Evolutionary conservation across 2,329 filamentous ascomycete species (phyloP), one percentile per base, ranked within the genome.

Genomic region (Macrophomina tecta): DNA sequence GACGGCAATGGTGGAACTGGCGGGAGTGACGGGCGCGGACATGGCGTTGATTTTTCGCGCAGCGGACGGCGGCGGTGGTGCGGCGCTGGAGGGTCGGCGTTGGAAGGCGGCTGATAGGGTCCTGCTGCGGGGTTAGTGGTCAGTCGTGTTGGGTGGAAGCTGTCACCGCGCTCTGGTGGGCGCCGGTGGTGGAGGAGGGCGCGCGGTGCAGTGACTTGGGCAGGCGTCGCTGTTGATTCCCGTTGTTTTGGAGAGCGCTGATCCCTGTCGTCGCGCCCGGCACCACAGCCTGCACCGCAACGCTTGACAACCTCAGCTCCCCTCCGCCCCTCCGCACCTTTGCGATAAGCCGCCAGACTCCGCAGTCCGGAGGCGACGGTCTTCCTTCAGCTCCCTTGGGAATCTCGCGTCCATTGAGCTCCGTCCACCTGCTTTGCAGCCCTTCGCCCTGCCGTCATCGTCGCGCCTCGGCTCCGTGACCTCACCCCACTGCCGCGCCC

Each of bases 241-340:
- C 60, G 60, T 66, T 66, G 53, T 61, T 66, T 66, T 66, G 53
- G 53, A 9, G 64, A 40, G 42, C n/a, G 55, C 64, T 9, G 64
- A 66, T 66, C 64, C 64, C 64, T 60, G 53, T 46, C 48, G 64
- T 45, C 18, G 3, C 32, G 45, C 14, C 56, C 63, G 36, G 45
- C 16, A 8, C 32, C 18, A 4, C 34, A 55, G 36, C 63, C 23
- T 6, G 30, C 30, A 6, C 16, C 16, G 12, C 30, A 38, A 18
- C 6, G 18, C 34, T 42, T 23, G 23, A 23, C 49, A 5, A n/a
- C 34, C n/a, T 40, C 40, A 32, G 18, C 51, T 16, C 18, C 62
- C 11, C 49, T 9, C 16, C 34, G 9, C 45, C 5, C 30, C 12
- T 38, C 16, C 16, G 51, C 42, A 2, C n/a, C 40, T 38, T 3